These are phyloP conservation scores for Cyberlindnera xishuangbannaensis DNA, from an alignment of 805 yeast species.

Conservation along the genomic window DNA sequence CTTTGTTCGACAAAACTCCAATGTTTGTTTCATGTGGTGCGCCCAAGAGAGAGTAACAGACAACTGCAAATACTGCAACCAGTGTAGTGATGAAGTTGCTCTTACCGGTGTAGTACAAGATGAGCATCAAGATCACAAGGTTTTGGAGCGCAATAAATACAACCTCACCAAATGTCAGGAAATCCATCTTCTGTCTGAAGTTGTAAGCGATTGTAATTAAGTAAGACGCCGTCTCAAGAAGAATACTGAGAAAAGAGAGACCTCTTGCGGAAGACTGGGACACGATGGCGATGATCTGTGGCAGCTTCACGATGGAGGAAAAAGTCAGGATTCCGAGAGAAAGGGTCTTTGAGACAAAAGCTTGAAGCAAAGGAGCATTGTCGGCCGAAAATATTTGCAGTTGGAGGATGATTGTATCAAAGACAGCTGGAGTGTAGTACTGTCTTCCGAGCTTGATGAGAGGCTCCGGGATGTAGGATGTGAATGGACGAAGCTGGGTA, in stretches of 20 bases:
- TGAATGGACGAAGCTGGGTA: constrained; percentile 16
- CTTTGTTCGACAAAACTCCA: constrained; percentile 21
- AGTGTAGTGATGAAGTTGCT: constrained; percentile 15
- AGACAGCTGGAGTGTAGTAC: constrained; percentile 24
- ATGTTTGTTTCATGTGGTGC: constrained; percentile 10
- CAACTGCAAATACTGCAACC: constrained; percentile 16
- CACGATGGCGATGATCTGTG: constrained; percentile 34
- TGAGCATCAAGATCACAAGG: constrained; percentile 25
- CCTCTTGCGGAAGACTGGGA: constrained; percentile 29
- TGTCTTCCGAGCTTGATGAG: constrained; percentile 21
- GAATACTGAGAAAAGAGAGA: constrained; percentile 27
- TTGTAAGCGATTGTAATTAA: constrained; percentile 32
- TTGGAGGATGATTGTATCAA: constrained; percentile 24
- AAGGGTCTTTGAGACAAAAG: constrained; percentile 28
- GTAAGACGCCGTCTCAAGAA: constrained; percentile 31
- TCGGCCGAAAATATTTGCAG: constrained; percentile 21
- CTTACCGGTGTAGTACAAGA: constrained; percentile 20
- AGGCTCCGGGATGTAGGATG: constrained; percentile 15
- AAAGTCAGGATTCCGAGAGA: constrained; percentile 32
- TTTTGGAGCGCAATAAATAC: constrained; percentile 33
- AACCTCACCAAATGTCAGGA: constrained; percentile 35
- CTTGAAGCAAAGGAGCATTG: constrained; percentile 23
- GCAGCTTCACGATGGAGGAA: constrained; percentile 34
- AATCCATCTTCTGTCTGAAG: constrained; percentile 30
- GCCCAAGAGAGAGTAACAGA: constrained; percentile 20